phyloP scores from a whole-genome alignment of 75 land plant genomes.

The Cunninghamia lanceolata region DNA sequence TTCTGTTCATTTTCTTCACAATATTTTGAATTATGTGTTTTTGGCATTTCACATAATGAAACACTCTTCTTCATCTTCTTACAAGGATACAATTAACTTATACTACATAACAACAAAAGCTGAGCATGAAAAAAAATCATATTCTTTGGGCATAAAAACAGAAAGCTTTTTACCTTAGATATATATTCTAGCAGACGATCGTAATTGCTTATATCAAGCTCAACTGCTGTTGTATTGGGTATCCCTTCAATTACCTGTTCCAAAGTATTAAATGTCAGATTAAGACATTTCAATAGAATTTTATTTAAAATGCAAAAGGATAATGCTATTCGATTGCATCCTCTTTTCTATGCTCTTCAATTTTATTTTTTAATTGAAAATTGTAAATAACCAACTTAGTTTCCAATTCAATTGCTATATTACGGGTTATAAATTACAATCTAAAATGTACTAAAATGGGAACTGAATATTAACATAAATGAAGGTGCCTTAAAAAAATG shows the following conservation, averaged over 20 bases:
- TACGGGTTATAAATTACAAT: not conserved
- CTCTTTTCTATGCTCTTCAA: not conserved
- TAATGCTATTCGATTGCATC: not conserved
- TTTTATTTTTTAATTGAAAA: not conserved
- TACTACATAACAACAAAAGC: not conserved
- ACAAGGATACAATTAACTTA: not conserved
- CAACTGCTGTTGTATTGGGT: conserved; percentile 70
- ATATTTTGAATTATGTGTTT: no score
- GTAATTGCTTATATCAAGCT: conserved; percentile 67
- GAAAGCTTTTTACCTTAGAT: conserved; percentile 52
- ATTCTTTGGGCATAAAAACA: not conserved
- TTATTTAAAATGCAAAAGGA: not conserved
- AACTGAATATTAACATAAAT: not conserved
- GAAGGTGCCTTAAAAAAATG: no score
- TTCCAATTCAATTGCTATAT: not conserved
- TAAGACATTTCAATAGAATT: not conserved
- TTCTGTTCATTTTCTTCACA: not conserved
- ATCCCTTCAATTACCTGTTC: conserved; percentile 73
- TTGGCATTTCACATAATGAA: not conserved
- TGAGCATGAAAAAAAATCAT: not conserved
- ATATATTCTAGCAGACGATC: conserved; percentile 51
- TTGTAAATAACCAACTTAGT: not conserved
- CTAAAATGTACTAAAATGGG: not conserved
- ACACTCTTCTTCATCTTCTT: not conserved
- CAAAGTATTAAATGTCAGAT: not conserved